Evolutionary conservation across 768 basidiomycete species (phyloP), one percentile per base, ranked within the genome.

Genomic region (Suillus hirtellus): DNA sequence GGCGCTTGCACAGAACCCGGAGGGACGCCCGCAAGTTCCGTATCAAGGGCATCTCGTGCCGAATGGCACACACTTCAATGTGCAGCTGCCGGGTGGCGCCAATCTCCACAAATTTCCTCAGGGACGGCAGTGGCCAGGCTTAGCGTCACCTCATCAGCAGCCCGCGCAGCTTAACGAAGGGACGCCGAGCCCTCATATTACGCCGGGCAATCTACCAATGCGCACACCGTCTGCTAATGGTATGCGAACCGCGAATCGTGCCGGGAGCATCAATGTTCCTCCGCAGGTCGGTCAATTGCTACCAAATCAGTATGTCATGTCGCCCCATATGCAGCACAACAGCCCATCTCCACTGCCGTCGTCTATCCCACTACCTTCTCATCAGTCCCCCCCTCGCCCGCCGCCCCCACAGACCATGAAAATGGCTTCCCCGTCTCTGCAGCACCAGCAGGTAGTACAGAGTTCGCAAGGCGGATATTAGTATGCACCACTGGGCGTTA

Each of bases 181-280:
- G 64, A 72, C 70, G 35, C 73, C 75, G 6, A 82, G 75, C 65
- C 82, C 80, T 17, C 78, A 82, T 63, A 67, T 77, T n/a, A 69
- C 75, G 11, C 78, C 76, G 43, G 74, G 71, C 60, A 63, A 63
- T 19, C 76, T 80, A 3, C 81, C 81, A 27, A 68, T 68, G 19
- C 81, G 86, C 27, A 80, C 82, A 12, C 83, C 86, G 3, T 88
- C 87, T 0, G 81, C 83, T 21, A 86, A 85, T 67, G 86, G 87
- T 6, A 79, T 79, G n/a, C 82, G 84, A 50, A 77, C 78, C 27
- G 76, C 75, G 14, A 72, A 74, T 70, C 76, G 82, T 54, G 46
- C 67, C 2, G 72, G 68, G 31, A 60, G 34, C 35, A 70, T 72
- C 37, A 37, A 52, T 37, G 59, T 63, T 40, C 64, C 61, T 19